These are phyloP conservation scores for Fomitopsis serialis DNA, from an alignment of 768 basidiomycete genomes.

Conservation along the genomic window DNA sequence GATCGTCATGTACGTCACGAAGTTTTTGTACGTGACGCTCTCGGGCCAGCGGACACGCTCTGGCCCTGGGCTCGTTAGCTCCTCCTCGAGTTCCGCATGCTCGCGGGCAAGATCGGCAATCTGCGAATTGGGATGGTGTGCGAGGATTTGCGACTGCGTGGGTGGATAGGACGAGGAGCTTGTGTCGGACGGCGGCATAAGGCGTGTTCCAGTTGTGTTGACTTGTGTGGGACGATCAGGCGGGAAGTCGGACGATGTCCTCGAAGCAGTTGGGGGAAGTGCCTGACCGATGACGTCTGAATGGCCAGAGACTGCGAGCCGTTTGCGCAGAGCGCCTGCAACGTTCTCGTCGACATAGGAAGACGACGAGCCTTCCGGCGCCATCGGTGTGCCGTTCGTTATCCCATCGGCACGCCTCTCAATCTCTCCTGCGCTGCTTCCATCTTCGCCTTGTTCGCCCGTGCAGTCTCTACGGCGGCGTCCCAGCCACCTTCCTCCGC, in stretches of 20 bases:
- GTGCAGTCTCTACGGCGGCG: constrained; percentile 49
- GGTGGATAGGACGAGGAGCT: constrained; percentile 4
- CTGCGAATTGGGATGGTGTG: constrained; percentile 58
- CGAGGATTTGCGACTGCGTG: constrained; percentile 37
- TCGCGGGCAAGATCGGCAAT: constrained; percentile 71
- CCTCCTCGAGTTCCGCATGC: constrained; percentile 69
- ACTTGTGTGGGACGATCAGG: constrained; percentile 2
- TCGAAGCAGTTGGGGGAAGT: constrained; percentile 2
- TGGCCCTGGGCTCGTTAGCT: constrained; percentile 71
- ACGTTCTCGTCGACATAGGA: constrained; percentile 51
- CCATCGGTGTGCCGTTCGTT: constrained; percentile 35
- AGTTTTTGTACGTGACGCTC: constrained; percentile 79
- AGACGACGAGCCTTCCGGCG: constrained; percentile 40
- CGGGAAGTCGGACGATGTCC: background rate
- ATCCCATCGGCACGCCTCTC: background rate
- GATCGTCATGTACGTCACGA: constrained; percentile 78
- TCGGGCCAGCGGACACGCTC: constrained; percentile 71
- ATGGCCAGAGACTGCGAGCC: constrained; percentile 29
- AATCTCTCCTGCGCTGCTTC: background rate
- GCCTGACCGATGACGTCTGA: background rate
- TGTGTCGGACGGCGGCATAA: constrained; percentile 13
- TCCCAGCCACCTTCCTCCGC: constrained; percentile 62
- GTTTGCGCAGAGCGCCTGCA: constrained; percentile 49
- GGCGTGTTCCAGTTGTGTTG: constrained; percentile 16
- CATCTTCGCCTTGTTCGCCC: constrained; percentile 23